Conservation (phyloP, 2,329 filamentous ascomycete genomes). For the Myriosclerotinia curreyana region DNA sequence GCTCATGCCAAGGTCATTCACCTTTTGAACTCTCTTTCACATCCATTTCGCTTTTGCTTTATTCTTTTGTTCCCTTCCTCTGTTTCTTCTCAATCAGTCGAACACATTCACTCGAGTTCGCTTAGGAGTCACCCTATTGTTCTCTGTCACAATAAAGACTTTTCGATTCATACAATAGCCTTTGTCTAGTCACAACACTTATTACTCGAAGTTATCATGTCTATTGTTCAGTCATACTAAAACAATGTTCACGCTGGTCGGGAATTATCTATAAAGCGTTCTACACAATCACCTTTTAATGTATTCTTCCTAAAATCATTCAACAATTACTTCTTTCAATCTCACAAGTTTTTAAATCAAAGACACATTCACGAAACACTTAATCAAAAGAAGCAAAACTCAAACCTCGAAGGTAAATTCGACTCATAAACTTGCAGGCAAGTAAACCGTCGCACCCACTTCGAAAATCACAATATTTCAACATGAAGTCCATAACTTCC, state of each 20-base stretch:
- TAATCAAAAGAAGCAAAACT: not conserved
- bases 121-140: slow-evolving; percentile 15
- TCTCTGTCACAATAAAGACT: slow-evolving; percentile 1
- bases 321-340: slow-evolving; percentile 7
- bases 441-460: slow-evolving; percentile 20
- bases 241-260: slow-evolving; percentile 31
- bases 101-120: slow-evolving; percentile 12
- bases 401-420: slow-evolving; percentile 14
- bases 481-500: slow-evolving; percentile 19
- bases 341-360: not conserved
- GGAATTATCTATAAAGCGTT: slow-evolving; percentile 20
- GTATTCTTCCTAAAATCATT: not conserved
- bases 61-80: not conserved
- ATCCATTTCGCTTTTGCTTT: slow-evolving; percentile 7
- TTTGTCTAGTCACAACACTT: slow-evolving; percentile 11
- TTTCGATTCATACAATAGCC: slow-evolving; percentile 3
- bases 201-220: slow-evolving; percentile 22
- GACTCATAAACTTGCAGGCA: slow-evolving; percentile 27
- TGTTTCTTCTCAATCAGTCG: not conserved
- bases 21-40: not conserved
- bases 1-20: slow-evolving; percentile 1
- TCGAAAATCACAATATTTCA: slow-evolving; percentile 18
- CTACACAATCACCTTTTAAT: slow-evolving; percentile 19
- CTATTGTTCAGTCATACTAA: slow-evolving; percentile 27
- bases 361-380: not conserved